These are phyloP conservation scores for Pseudogymnoascus sp. DNA, from an alignment of 2,329 filamentous ascomycete species.

Conservation along the genomic window DNA sequence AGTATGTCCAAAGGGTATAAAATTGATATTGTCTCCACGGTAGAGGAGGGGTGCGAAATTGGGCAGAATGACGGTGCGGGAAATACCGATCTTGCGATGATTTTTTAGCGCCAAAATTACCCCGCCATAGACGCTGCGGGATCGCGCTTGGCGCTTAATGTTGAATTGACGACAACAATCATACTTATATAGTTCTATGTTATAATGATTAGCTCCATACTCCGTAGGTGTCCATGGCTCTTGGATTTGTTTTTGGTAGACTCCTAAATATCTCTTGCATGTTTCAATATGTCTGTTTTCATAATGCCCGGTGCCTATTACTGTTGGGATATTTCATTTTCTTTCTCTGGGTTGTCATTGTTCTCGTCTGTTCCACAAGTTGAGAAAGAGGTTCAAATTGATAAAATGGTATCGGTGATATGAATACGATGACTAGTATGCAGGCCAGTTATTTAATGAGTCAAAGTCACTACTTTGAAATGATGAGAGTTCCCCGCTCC, in stretches of 20 bases:
- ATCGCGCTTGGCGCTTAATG: background rate
- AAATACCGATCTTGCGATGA: constrained; percentile 4
- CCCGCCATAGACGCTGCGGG: background rate
- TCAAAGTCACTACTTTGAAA: background rate
- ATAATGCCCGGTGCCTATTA: background rate
- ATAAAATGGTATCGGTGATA: background rate
- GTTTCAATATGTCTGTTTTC: background rate
- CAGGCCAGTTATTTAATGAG: background rate
- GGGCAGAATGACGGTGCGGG: constrained; percentile 7
- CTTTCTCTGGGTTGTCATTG: background rate
- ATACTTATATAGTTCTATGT: background rate
- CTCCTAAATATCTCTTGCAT: background rate
- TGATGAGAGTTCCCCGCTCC: background rate
- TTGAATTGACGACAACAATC: background rate
- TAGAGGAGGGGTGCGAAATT: background rate
- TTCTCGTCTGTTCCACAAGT: background rate
- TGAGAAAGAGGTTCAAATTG: background rate
- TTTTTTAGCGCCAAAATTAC: background rate
- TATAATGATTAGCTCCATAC: background rate
- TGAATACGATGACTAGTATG: background rate
- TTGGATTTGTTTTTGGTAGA: background rate
- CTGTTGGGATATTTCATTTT: background rate
- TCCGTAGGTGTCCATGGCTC: background rate
- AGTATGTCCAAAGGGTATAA: background rate
- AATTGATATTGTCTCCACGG: background rate